Conservation (phyloP, 176 grass and related monocot species). For the Tillandsia leiboldiana region DNA sequence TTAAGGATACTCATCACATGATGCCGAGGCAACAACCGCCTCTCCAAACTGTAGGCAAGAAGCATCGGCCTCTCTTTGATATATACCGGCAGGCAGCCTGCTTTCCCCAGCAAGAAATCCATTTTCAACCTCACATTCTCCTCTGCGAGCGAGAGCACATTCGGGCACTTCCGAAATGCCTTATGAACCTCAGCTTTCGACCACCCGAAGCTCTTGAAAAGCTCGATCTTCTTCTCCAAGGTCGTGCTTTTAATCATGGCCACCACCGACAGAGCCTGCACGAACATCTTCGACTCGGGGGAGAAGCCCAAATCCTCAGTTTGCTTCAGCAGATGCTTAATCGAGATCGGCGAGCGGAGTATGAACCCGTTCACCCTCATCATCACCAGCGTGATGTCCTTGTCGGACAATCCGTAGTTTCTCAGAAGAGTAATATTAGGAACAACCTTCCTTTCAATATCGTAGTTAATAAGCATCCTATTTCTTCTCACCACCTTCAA, state of each 20-base stretch:
- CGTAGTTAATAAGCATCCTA: conserved; percentile 2
- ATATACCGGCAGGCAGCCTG: neutral
- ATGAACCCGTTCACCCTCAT: conserved; percentile 3
- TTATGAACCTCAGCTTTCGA: neutral
- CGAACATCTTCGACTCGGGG: neutral
- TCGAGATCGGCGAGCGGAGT: neutral
- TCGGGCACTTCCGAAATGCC: neutral
- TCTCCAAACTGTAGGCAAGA: neutral
- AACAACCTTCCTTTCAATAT: neutral
- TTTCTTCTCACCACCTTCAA: conserved; percentile 5
- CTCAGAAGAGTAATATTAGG: conserved; percentile 1
- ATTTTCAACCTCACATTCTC: neutral
- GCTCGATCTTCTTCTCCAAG: neutral
- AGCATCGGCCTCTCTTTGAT: neutral
- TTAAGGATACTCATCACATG: neutral
- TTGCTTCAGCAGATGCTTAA: neutral
- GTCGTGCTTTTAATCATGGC: neutral
- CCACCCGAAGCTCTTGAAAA: conserved; percentile 4
- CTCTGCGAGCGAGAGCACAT: neutral
- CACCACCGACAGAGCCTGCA: neutral
- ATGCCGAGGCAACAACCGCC: neutral
- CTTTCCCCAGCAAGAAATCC: neutral
- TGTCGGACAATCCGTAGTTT: neutral
- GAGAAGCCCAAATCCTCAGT: neutral
- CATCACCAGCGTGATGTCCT: neutral